Evolutionary conservation across 192 early-diverging fungal genomes (phyloP).

Genomic region (Podila epigama): DNA sequence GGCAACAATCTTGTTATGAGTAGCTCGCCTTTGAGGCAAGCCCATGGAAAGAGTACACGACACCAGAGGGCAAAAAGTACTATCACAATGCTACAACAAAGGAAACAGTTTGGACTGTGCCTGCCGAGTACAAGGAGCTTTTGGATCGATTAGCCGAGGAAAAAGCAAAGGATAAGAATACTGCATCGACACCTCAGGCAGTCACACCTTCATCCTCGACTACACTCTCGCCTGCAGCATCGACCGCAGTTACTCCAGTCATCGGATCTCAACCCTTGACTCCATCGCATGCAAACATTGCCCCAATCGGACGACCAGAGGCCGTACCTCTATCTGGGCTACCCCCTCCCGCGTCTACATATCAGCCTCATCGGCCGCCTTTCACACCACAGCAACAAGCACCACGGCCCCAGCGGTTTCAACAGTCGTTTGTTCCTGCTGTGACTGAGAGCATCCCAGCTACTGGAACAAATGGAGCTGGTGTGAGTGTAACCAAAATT

Average conservation of each 20-base stretch:
- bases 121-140: slow-evolving; percentile 71
- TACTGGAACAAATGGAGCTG: neutral
- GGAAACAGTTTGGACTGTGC: slow-evolving; percentile 88
- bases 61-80: slow-evolving; percentile 81
- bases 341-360: neutral
- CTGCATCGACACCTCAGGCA: neutral
- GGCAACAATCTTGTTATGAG: neutral
- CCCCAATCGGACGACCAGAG: neutral
- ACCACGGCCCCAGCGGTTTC: slow-evolving; percentile 33
- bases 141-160: slow-evolving; percentile 47
- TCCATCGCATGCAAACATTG: neutral
- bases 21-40: slow-evolving; percentile 64
- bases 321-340: neutral
- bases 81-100: slow-evolving; percentile 83
- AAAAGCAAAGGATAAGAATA: slow-evolving; percentile 26
- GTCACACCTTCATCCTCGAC: neutral
- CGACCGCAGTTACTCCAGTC: neutral
- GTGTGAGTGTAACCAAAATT: neutral
- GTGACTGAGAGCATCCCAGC: slow-evolving; percentile 10
- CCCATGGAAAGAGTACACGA: slow-evolving; percentile 88
- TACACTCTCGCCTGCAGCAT: neutral
- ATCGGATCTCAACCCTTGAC: neutral
- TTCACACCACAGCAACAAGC: slow-evolving; percentile 17
- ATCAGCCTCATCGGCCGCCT: slow-evolving; percentile 3
- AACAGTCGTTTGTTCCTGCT: slow-evolving; percentile 15